Conservation (phyloP, 495 filamentous ascomycete species). For the Aspergillus homomorphus region DNA sequence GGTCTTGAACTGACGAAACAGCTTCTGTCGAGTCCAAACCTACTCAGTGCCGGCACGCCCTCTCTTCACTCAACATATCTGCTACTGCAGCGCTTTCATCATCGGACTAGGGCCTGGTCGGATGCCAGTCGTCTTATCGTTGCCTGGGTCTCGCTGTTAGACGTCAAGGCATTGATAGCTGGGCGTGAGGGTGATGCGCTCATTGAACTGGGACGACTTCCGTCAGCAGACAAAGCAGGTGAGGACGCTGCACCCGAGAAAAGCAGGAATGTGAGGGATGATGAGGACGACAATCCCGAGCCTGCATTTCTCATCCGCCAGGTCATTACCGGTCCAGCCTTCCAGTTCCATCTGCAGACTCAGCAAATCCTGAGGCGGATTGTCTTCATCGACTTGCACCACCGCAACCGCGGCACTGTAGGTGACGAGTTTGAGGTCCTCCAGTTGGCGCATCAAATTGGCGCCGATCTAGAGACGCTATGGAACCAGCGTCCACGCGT, state of each 20-base stretch:
- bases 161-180: constrained; percentile 42
- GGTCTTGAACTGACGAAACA: constrained; percentile 12
- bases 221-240: neutral
- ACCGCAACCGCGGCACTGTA: constrained; percentile 40
- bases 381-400: constrained; percentile 39
- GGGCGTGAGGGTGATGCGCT: constrained; percentile 41
- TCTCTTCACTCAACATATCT: constrained; percentile 37
- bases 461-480: constrained; percentile 38
- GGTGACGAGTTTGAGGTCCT: constrained; percentile 44
- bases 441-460: constrained; percentile 39
- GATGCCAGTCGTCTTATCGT: constrained; percentile 30
- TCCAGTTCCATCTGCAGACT: constrained; percentile 34
- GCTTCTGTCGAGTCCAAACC: constrained; percentile 30
- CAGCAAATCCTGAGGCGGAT: constrained; percentile 41
- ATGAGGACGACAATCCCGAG: constrained; percentile 17
- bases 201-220: constrained; percentile 29
- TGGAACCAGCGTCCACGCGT: constrained; percentile 37
- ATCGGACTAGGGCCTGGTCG: constrained; percentile 29
- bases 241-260: neutral
- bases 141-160: constrained; percentile 38
- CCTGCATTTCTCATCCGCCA: constrained; percentile 36
- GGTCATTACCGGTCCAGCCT: constrained; percentile 34
- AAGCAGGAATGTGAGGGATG: constrained; percentile 5
- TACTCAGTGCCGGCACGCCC: constrained; percentile 30
- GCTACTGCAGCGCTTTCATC: constrained; percentile 34